Evolutionary conservation across 495 filamentous ascomycete genomes (phyloP).

Genomic region (Margaritispora aquatica): DNA sequence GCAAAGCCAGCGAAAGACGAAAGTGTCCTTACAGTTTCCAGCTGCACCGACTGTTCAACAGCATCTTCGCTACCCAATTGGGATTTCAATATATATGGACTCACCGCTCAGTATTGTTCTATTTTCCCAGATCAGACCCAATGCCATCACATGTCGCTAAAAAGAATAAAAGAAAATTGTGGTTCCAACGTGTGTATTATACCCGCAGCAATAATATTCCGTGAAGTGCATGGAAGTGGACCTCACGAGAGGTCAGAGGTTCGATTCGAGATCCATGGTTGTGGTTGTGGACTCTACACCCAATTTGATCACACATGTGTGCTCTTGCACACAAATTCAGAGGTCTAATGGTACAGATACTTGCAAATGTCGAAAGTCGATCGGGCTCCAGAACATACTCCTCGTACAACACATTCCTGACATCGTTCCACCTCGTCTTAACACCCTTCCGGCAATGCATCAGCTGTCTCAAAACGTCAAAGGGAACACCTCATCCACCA

Average conservation of each 20-base stretch:
- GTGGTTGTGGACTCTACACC: neutral
- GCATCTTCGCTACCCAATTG: neutral
- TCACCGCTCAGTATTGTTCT: neutral
- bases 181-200: neutral
- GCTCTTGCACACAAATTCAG: too few species aligned
- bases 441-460: neutral
- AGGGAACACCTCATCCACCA: neutral
- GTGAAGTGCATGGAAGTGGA: neutral
- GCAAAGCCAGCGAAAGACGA: neutral
- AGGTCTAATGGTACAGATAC: too few species aligned
- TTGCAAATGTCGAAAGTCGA: too few species aligned
- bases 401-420: neutral
- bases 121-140: neutral
- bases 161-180: neutral
- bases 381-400: too few species aligned
- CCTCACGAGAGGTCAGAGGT: constrained; percentile 4
- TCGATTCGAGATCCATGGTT: neutral
- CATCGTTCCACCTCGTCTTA: neutral
- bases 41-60: neutral
- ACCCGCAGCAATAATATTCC: neutral
- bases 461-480: neutral
- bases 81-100: neutral
- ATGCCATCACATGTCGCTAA: neutral
- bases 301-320: too few species aligned
- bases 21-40: neutral